Evolutionary conservation across 1,284 basidiomycete genomes (phyloP).

Genomic region (Butyriboletus pseudospeciosus): DNA sequence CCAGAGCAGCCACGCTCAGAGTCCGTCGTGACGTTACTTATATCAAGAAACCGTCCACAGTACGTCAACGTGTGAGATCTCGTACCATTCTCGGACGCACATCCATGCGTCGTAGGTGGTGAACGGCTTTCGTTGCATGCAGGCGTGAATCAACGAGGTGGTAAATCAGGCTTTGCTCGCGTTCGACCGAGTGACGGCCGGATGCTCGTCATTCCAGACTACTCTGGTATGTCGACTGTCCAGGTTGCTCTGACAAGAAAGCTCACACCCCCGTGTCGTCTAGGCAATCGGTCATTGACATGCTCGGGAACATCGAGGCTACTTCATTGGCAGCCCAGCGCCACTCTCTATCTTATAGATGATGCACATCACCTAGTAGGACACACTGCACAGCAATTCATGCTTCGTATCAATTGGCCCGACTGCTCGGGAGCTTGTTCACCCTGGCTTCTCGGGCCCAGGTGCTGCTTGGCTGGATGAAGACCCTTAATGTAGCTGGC

Average conservation of each 20-base stretch:
- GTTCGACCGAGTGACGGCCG: slow-evolving; percentile 51
- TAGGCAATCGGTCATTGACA: slow-evolving; percentile 58
- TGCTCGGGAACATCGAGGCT: slow-evolving; percentile 60
- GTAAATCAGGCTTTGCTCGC: slow-evolving; percentile 56
- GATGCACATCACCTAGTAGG: slow-evolving; percentile 50
- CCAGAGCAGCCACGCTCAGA: not conserved
- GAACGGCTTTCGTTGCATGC: slow-evolving; percentile 49
- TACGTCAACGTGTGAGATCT: slow-evolving; percentile 58
- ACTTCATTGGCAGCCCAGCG: slow-evolving; percentile 53
- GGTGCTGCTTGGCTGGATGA: too few relatives aligned
- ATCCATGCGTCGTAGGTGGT: slow-evolving; percentile 39
- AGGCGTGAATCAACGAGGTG: slow-evolving; percentile 63
- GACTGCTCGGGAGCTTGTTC: too few relatives aligned
- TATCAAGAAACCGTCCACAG: slow-evolving; percentile 58
- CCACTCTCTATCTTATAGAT: slow-evolving; percentile 61
- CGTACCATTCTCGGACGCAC: slow-evolving; percentile 36
- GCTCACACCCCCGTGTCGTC: not conserved
- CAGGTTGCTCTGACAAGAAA: not conserved
- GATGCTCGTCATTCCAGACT: slow-evolving; percentile 59
- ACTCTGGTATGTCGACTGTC: slow-evolving; percentile 43
- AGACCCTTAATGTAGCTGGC: too few relatives aligned
- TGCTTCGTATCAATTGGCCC: too few relatives aligned
- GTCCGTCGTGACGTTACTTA: not conserved
- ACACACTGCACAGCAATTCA: slow-evolving; percentile 42
- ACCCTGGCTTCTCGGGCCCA: too few relatives aligned